Percentiles rank a stretch among this genome's conserved stretches.
phyloP scores from a whole-genome alignment of 345 rosid species.

The Eucalyptus polybractea region DNA sequence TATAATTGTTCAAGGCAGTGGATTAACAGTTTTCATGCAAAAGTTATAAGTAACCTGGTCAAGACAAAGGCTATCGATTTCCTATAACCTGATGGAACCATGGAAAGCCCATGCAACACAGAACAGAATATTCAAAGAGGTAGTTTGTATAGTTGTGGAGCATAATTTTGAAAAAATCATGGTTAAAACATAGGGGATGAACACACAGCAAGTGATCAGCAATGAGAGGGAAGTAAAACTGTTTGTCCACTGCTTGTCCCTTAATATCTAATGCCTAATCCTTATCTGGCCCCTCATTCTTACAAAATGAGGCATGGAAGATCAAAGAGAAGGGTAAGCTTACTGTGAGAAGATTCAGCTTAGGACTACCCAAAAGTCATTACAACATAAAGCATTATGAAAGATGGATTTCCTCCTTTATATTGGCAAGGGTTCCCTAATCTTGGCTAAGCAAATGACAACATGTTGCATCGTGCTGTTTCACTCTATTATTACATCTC shows the following conservation, averaged over 20 bases:
- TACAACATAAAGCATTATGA: neutral
- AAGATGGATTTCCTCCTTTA: neutral
- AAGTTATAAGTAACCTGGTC: neutral
- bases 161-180: neutral
- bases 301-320: neutral
- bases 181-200: neutral
- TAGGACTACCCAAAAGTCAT: neutral
- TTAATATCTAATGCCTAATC: neutral
- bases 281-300: neutral
- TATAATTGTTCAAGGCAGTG: neutral
- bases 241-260: neutral
- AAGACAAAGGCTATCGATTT: neutral
- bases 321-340: neutral
- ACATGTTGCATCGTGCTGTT: neutral
- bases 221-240: neutral
- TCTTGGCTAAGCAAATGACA: neutral
- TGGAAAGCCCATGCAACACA: neutral
- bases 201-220: neutral
- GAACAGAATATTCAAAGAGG: neutral
- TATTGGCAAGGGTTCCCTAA: neutral
- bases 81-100: neutral
- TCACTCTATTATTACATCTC: neutral
- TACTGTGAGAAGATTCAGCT: neutral
- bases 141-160: neutral
- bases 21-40: neutral